A percentile compares a stretch with the other conserved stretches of the same genome.
phyloP scores from a whole-genome alignment of 2,329 filamentous ascomycete species.

The Nemania diffusa region DNA sequence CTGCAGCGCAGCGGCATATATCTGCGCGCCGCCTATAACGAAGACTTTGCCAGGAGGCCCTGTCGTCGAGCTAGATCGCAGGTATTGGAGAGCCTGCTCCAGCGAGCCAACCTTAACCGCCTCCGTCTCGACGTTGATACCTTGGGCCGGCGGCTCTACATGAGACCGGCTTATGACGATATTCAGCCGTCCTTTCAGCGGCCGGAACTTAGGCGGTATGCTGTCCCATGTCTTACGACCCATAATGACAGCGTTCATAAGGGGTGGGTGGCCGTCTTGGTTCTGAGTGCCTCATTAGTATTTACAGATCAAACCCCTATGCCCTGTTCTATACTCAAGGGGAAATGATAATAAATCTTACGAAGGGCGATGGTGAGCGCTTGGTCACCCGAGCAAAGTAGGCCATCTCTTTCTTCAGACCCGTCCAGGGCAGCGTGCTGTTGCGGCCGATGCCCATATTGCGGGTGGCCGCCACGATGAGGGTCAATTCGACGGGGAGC shows the following conservation, averaged over 20 bases:
- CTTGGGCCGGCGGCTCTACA: slow-evolving; percentile 33
- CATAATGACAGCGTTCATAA: slow-evolving; percentile 87
- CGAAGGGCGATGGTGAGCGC: slow-evolving; percentile 59
- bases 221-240: slow-evolving; percentile 97
- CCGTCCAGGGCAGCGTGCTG: slow-evolving; percentile 87
- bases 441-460: slow-evolving; percentile 86
- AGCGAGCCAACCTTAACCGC: slow-evolving; percentile 69
- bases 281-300: slow-evolving; percentile 15
- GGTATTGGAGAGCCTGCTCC: slow-evolving; percentile 64
- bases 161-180: slow-evolving; percentile 77
- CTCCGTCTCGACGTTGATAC: slow-evolving; percentile 51
- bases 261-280: slow-evolving; percentile 45
- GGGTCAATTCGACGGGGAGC: slow-evolving; percentile 71
- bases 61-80: slow-evolving; percentile 49
- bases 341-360: slow-evolving; percentile 39
- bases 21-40: slow-evolving; percentile 89
- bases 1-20: slow-evolving; percentile 79
- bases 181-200: slow-evolving; percentile 82
- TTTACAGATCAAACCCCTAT: neutral
- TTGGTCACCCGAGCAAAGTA: slow-evolving; percentile 95
- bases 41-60: slow-evolving; percentile 70
- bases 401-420: slow-evolving; percentile 88
- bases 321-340: neutral
- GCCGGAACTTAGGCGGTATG: slow-evolving; percentile 81
- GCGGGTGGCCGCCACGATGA: slow-evolving; percentile 93